A percentile compares a stretch with the other conserved stretches of the same genome.
These are phyloP conservation scores for Acephala macrosclerotiorum DNA, from an alignment of 2,329 filamentous ascomycete genomes.

Conservation along the genomic window DNA sequence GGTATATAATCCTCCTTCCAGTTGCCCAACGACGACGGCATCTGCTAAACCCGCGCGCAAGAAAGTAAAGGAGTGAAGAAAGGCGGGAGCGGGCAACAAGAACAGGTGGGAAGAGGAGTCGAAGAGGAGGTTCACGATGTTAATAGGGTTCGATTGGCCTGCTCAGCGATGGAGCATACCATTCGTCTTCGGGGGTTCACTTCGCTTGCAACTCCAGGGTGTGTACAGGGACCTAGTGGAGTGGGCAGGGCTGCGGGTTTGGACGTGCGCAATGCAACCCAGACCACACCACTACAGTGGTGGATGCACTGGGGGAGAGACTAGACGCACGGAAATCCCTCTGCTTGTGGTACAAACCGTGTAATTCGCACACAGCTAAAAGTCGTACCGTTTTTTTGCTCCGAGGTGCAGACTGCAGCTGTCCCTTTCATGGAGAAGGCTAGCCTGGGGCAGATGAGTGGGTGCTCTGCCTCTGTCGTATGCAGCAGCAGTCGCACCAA, in stretches of 20 bases:
- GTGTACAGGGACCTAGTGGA: conserved; percentile 16
- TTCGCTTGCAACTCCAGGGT: conserved; percentile 30
- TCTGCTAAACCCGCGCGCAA: conserved; percentile 14
- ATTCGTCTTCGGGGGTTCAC: conserved; percentile 27
- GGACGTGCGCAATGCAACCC: conserved; percentile 30
- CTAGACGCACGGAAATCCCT: conserved; percentile 22
- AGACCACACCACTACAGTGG: neutral
- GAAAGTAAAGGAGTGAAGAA: neutral
- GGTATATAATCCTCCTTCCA: conserved; percentile 16
- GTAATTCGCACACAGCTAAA: neutral
- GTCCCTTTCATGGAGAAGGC: conserved; percentile 26
- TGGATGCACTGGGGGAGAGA: neutral
- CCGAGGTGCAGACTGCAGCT: conserved; percentile 33
- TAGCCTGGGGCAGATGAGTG: conserved; percentile 6
- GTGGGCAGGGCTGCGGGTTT: conserved; percentile 27
- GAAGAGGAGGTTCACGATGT: conserved; percentile 33
- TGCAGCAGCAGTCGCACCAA: conserved; percentile 1
- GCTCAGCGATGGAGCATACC: conserved; percentile 19
- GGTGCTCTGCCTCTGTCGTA: neutral
- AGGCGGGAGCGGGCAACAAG: conserved; percentile 10
- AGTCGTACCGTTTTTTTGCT: conserved; percentile 22
- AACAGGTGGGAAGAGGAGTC: conserved; percentile 12
- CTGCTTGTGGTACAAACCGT: conserved; percentile 29
- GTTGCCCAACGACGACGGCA: conserved; percentile 18
- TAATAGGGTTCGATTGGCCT: conserved; percentile 31